Conservation (phyloP, 441 rosid species). For the Biscutella auriculata region DNA sequence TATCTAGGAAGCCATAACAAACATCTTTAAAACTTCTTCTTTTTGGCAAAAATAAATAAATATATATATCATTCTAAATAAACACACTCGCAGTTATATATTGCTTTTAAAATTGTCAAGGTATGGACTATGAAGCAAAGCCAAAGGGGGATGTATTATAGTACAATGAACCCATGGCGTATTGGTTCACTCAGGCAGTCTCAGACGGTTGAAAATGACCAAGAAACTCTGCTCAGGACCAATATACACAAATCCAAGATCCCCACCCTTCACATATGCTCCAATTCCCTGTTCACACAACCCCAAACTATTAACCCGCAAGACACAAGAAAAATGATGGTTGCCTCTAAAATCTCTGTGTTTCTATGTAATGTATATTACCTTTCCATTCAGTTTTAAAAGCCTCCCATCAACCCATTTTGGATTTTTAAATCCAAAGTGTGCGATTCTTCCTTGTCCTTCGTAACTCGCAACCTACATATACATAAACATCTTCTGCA, state of each 20-base stretch:
- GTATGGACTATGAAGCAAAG: neutral
- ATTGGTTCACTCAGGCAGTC: slow-evolving; percentile 47
- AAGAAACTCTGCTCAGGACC: slow-evolving; percentile 88
- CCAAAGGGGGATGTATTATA: neutral
- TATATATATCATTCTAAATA: neutral
- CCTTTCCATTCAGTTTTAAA: slow-evolving; percentile 81
- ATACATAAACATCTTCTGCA: neutral
- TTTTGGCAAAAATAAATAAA: no score
- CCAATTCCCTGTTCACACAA: slow-evolving; percentile 46
- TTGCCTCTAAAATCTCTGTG: neutral
- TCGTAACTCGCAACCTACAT: slow-evolving; percentile 64
- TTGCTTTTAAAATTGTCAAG: neutral
- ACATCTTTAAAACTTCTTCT: no score
- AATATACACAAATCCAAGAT: slow-evolving; percentile 74
- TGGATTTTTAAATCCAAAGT: slow-evolving; percentile 65
- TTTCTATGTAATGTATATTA: slow-evolving; percentile 21
- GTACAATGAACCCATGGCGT: neutral
- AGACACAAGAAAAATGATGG: neutral
- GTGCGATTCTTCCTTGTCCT: slow-evolving; percentile 92
- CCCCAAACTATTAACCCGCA: neutral
- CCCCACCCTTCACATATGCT: slow-evolving; percentile 70
- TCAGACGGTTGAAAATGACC: slow-evolving; percentile 75
- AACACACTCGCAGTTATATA: neutral
- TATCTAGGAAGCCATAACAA: no score
- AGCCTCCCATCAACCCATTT: slow-evolving; percentile 90